Percentiles rank a stretch among this genome's conserved stretches.
These are phyloP conservation scores for Diplotaxis tenuifolia DNA, from an alignment of 345 rosid species.

Conservation along the genomic window DNA sequence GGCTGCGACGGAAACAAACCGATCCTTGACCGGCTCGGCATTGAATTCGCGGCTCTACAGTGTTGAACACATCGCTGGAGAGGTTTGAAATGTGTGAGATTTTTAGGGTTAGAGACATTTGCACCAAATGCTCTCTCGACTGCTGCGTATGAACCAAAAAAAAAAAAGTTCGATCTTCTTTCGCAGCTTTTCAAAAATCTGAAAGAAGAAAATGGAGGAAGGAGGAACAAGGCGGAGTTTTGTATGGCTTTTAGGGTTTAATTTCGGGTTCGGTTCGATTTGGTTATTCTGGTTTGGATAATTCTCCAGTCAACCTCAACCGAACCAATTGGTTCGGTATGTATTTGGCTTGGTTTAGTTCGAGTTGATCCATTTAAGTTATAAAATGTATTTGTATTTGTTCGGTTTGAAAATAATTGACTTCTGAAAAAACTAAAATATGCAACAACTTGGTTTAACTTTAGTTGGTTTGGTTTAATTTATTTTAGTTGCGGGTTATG, in stretches of 20 bases:
- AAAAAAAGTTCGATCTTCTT: not conserved
- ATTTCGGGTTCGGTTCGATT: not conserved
- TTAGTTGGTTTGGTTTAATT: too few species aligned
- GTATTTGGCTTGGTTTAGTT: too few species aligned
- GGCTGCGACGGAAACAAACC: constrained; percentile 16
- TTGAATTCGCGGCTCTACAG: constrained; percentile 26
- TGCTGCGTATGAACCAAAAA: not conserved
- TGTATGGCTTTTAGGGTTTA: not conserved
- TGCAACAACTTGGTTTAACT: too few species aligned
- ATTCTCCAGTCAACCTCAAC: not conserved
- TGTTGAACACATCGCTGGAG: constrained; percentile 13
- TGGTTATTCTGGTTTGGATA: not conserved
- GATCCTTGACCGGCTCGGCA: constrained; percentile 20
- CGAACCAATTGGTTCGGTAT: too few species aligned
- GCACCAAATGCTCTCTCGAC: not conserved
- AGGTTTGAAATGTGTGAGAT: constrained; percentile 27
- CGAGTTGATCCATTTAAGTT: too few species aligned
- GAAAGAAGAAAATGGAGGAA: not conserved
- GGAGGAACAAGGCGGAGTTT: not conserved
- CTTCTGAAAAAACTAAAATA: too few species aligned
- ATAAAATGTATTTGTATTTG: too few species aligned
- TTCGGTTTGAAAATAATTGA: not conserved
- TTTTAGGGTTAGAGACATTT: constrained; percentile 31
- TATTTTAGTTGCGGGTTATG: too few species aligned
- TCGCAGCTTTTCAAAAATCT: not conserved